These are phyloP conservation scores for Thelephora aurantiotincta DNA, from an alignment of 768 basidiomycete genomes.

Conservation along the genomic window DNA sequence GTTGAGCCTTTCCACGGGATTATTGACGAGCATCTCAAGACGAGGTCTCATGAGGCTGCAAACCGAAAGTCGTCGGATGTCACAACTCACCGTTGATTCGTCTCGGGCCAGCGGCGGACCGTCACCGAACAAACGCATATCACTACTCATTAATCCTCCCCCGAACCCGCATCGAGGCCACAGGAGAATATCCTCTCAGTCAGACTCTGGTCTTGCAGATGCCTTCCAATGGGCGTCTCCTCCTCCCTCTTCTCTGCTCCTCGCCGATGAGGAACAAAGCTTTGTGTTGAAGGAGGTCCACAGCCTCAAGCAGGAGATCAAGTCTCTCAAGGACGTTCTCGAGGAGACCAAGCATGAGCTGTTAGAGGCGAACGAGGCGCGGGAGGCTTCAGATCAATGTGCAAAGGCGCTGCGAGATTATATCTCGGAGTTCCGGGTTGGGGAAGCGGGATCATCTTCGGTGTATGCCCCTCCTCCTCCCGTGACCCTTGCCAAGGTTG, in stretches of 20 bases:
- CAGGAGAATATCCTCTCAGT: conserved; percentile 62
- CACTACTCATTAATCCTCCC: conserved; percentile 49
- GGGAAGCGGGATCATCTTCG: conserved; percentile 17
- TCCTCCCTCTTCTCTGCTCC: neutral
- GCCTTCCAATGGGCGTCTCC: neutral
- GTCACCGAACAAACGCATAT: conserved; percentile 51
- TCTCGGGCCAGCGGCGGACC: conserved; percentile 36
- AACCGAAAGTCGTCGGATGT: conserved; percentile 51
- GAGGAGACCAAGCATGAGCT: conserved; percentile 55
- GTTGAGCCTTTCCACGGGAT: neutral
- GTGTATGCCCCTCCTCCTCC: neutral
- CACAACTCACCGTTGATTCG: conserved; percentile 37
- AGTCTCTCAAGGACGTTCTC: conserved; percentile 39
- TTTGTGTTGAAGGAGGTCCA: conserved; percentile 29
- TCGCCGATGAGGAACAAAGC: neutral
- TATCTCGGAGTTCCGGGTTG: conserved; percentile 62
- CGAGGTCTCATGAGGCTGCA: conserved; percentile 82
- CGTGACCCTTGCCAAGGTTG: conserved; percentile 5
- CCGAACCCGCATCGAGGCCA: conserved; percentile 31
- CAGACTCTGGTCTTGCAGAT: conserved; percentile 34
- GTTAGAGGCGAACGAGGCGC: conserved; percentile 66
- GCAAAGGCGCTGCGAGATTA: conserved; percentile 73
- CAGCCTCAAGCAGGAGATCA: conserved; percentile 45
- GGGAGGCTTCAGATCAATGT: conserved; percentile 78
- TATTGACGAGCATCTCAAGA: conserved; percentile 22